A percentile compares a stretch with the other conserved stretches of the same genome.
Evolutionary conservation across 2,329 filamentous ascomycete genomes (phyloP).

Genomic region (Pseudogymnoascus sp.): DNA sequence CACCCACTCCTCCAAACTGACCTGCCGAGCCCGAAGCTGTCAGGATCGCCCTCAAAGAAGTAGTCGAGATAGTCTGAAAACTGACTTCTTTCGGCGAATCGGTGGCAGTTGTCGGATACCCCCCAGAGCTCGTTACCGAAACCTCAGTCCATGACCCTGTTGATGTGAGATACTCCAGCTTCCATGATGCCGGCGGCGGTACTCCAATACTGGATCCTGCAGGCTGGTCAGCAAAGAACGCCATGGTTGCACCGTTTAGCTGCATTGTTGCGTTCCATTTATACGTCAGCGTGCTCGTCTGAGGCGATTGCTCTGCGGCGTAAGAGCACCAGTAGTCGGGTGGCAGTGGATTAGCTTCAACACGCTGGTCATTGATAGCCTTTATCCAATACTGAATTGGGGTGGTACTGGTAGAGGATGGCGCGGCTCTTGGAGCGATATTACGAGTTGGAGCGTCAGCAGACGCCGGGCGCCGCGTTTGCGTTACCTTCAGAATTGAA

Average conservation of each 20-base stretch:
- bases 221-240: background rate
- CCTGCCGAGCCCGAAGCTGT: background rate
- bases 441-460: conserved; percentile 27
- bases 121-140: conserved; percentile 18
- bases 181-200: background rate
- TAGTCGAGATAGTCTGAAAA: conserved; percentile 26
- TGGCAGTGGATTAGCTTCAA: conserved; percentile 29
- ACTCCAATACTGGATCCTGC: background rate
- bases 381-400: conserved; percentile 35
- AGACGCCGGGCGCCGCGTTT: conserved; percentile 25
- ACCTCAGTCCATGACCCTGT: conserved; percentile 17
- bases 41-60: background rate
- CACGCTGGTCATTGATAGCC: conserved; percentile 29
- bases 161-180: background rate
- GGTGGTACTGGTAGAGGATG: conserved; percentile 21
- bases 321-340: conserved; percentile 35
- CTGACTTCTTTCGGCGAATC: conserved; percentile 26
- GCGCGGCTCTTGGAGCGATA: conserved; percentile 26
- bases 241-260: background rate
- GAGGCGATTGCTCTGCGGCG: conserved; percentile 27
- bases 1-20: background rate
- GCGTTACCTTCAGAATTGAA: conserved; percentile 26
- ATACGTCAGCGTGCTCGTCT: conserved; percentile 27
- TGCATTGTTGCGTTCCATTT: conserved; percentile 22
- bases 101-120: conserved; percentile 25